phyloP scores from a whole-genome alignment of 148 eudicot genomes.

The Vaccinium corymbosum region DNA sequence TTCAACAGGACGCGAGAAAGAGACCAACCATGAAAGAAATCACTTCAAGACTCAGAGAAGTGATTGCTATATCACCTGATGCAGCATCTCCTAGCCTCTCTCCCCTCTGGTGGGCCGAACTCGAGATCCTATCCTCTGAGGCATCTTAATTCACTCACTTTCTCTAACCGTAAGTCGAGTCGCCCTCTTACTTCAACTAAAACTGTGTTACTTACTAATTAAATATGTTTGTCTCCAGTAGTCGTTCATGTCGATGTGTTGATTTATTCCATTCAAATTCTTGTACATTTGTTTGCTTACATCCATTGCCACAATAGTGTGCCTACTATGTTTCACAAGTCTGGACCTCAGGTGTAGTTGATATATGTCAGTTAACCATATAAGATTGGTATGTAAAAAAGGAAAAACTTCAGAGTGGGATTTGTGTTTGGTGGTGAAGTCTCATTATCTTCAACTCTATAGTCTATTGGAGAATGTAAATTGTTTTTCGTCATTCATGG shows the following conservation, averaged over 20 bases:
- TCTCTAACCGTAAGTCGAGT: constrained; percentile 2
- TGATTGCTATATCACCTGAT: constrained; percentile 55
- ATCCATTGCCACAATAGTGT: background rate
- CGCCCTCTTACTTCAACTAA: background rate
- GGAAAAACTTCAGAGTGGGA: background rate
- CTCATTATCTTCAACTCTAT: background rate
- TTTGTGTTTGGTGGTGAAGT: background rate
- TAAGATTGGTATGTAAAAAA: background rate
- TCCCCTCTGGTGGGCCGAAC: constrained; percentile 99
- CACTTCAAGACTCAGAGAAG: constrained; percentile 42
- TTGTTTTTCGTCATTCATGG: background rate
- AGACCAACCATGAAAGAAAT: constrained; percentile 61
- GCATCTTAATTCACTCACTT: constrained; percentile 37
- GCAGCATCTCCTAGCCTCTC: constrained; percentile 77
- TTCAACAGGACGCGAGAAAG: constrained; percentile 35
- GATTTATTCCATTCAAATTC: constrained; percentile 13
- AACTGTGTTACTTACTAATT: background rate
- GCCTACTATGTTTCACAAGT: background rate
- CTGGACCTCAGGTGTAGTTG: background rate
- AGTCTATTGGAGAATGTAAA: background rate
- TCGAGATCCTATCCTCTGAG: constrained; percentile 79
- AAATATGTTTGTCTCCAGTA: background rate
- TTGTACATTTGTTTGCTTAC: background rate
- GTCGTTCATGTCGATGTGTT: background rate
- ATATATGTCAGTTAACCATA: background rate